Evolutionary conservation across 352 stramenopile species (phyloP).

Genomic region (Phytophthora gonapodyides): DNA sequence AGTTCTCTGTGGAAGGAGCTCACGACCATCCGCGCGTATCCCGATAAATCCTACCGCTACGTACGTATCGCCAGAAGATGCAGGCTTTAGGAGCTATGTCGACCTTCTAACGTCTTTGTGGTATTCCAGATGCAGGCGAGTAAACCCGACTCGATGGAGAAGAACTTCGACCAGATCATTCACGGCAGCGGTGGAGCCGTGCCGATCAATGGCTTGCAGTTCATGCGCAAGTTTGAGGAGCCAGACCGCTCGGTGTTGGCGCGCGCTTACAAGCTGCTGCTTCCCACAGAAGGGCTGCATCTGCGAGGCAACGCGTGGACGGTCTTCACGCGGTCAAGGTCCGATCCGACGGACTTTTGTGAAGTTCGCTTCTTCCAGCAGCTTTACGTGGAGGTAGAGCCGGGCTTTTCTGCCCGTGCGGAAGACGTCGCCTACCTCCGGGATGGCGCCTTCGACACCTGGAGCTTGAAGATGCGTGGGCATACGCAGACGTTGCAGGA

Average conservation of each 20-base stretch:
- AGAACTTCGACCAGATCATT: constrained; percentile 33
- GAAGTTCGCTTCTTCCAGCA: constrained; percentile 25
- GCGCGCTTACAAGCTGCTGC: constrained; percentile 23
- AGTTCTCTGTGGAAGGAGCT: constrained; percentile 30
- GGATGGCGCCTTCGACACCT: constrained; percentile 27
- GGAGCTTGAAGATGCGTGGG: constrained; percentile 27
- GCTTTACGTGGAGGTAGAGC: constrained; percentile 27
- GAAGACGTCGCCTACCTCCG: constrained; percentile 26
- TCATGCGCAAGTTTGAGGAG: constrained; percentile 39
- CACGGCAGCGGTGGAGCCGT: constrained; percentile 7
- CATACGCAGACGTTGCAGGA: constrained; percentile 29
- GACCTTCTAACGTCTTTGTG: background rate
- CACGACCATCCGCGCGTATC: constrained; percentile 23
- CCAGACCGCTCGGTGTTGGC: constrained; percentile 25
- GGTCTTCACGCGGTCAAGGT: constrained; percentile 21
- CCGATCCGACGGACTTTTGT: background rate
- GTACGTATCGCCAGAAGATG: constrained; percentile 16
- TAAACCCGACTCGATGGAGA: constrained; percentile 29
- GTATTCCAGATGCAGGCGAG: constrained; percentile 31
- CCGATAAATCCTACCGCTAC: constrained; percentile 39
- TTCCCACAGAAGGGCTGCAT: constrained; percentile 27
- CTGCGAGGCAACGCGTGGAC: constrained; percentile 20
- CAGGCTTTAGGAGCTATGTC: background rate
- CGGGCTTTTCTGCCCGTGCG: constrained; percentile 7
- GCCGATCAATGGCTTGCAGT: constrained; percentile 33